Evolutionary conservation across 352 stramenopile species (phyloP).

Genomic region (Thalassiosira livingstoniorum): DNA sequence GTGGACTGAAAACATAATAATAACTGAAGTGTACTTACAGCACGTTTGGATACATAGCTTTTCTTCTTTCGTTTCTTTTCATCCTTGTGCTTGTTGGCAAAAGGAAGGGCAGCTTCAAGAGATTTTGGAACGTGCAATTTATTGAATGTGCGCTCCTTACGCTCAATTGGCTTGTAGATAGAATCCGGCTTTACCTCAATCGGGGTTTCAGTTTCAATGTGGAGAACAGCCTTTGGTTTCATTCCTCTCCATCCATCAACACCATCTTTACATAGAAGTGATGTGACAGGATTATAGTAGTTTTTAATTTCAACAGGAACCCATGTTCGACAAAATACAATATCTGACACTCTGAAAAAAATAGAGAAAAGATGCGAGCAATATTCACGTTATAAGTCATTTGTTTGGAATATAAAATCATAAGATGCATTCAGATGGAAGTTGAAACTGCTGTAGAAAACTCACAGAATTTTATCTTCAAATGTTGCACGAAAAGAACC

Average conservation of each 20-base stretch:
- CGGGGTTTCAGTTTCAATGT: slow-evolving; percentile 92
- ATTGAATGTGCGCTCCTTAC: slow-evolving; percentile 92
- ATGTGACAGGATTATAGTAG: slow-evolving; percentile 98
- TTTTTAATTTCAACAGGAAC: slow-evolving; percentile 97
- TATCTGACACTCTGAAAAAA: too few relatives aligned
- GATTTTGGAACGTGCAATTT: slow-evolving; percentile 95
- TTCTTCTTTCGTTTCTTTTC: slow-evolving; percentile 85
- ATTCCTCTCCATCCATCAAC: slow-evolving; percentile 88
- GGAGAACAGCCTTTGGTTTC: slow-evolving; percentile 95
- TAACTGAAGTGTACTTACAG: slow-evolving; percentile 43
- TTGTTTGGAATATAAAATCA: too few relatives aligned
- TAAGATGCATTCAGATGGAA: too few relatives aligned
- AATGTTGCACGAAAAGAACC: slow-evolving; percentile 99
- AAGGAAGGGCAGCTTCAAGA: slow-evolving; percentile 96
- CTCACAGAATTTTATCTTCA: slow-evolving; percentile 99
- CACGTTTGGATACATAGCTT: slow-evolving; percentile 88
- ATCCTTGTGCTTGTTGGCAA: slow-evolving; percentile 97
- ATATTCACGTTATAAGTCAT: too few relatives aligned
- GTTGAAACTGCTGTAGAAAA: too few relatives aligned
- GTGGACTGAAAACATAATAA: background rate
- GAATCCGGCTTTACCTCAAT: slow-evolving; percentile 97
- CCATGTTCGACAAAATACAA: slow-evolving; percentile 99
- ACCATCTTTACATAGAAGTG: slow-evolving; percentile 76
- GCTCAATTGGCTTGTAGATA: slow-evolving; percentile 98
- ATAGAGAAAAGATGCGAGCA: too few relatives aligned